A percentile compares a stretch with the other conserved stretches of the same genome.
These are phyloP conservation scores for Malus orientalis DNA, from an alignment of 306 rosid genomes.

Conservation along the genomic window DNA sequence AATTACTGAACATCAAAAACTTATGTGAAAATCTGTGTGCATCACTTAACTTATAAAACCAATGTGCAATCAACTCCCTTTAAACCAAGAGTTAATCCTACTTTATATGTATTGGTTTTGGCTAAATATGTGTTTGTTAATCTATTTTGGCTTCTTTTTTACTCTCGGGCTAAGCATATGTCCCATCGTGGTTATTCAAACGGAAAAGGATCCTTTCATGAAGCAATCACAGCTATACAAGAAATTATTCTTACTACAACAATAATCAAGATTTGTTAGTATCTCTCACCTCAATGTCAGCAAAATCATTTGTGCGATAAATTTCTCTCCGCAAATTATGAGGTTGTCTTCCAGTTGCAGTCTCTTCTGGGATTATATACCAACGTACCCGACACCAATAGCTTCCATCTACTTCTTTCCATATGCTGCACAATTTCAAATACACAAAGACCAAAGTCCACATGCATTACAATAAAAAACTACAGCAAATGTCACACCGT, in stretches of 20 bases:
- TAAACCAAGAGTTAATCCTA: neutral
- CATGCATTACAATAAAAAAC: neutral
- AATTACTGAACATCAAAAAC: neutral
- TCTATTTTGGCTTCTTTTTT: neutral
- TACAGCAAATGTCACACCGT: neutral
- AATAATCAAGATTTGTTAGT: slow-evolving; percentile 14
- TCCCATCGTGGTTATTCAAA: neutral
- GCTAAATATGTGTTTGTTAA: neutral
- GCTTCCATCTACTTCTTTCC: slow-evolving; percentile 71
- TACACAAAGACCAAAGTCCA: neutral
- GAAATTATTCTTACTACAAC: neutral
- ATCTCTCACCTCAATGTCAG: slow-evolving; percentile 68
- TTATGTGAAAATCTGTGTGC: neutral
- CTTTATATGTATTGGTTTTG: neutral
- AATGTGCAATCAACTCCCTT: neutral
- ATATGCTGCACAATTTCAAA: slow-evolving; percentile 43
- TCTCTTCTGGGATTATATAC: slow-evolving; percentile 89
- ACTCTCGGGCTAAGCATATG: neutral
- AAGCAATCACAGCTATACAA: neutral
- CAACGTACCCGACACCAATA: slow-evolving; percentile 71
- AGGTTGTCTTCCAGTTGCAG: slow-evolving; percentile 75
- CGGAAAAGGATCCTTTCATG: neutral
- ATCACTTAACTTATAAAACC: neutral
- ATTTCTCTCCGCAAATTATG: slow-evolving; percentile 88
- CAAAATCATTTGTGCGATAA: slow-evolving; percentile 67